Base-by-base conservation (phyloP, 129 eudicot species). In the Chrysanthemum makinoi region DNA sequence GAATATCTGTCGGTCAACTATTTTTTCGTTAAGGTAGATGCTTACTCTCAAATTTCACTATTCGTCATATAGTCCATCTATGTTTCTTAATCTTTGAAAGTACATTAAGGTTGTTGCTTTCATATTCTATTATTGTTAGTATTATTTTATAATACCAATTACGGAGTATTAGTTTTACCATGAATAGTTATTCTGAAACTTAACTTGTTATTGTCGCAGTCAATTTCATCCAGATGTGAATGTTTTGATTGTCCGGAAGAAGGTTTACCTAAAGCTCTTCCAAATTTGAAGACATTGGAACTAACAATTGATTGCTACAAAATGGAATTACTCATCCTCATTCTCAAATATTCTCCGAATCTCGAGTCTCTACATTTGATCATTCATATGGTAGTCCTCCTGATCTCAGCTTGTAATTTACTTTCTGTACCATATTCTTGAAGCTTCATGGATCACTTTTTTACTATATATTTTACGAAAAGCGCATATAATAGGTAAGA, bases 311-410 rank as follows among this genome's bases (percentile, higher is more conserved):
- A 66, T 47, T 54, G 4, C 56, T 12, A 6, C 35, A 11, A 1
- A 4, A 5, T 66, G 39, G 16, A 16, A 16, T n/a, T 15, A 66
- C 14, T 66, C 17, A 10, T 66, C 33, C 10, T 3, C 14, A 18
- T 66, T 66, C 71, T 66, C 43, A 20, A 4, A 66, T 20, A 35
- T 66, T 50, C 26, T 66, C 71, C 44, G 10, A 9, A 46, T 66
- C 10, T 66, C 11, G 70, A 66, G 12, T 47, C 71, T 19, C 57
- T 66, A 17, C 19, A 66, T 66, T 47, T 66, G 56, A 47, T 47
- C 43, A 20, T 47, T 47, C 10, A 47, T 18, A 5, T 15, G 71
- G 71, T 66, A 66, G 39, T 22, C 39, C 12, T 66, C 33, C 70
- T 47, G 43, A 66, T 33, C 4, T 62, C 18, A 33, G 39, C 10